A percentile compares a stretch with the other conserved stretches of the same genome.
phyloP scores from a whole-genome alignment of 331 rosid species.

The Pyracantha coccinea region DNA sequence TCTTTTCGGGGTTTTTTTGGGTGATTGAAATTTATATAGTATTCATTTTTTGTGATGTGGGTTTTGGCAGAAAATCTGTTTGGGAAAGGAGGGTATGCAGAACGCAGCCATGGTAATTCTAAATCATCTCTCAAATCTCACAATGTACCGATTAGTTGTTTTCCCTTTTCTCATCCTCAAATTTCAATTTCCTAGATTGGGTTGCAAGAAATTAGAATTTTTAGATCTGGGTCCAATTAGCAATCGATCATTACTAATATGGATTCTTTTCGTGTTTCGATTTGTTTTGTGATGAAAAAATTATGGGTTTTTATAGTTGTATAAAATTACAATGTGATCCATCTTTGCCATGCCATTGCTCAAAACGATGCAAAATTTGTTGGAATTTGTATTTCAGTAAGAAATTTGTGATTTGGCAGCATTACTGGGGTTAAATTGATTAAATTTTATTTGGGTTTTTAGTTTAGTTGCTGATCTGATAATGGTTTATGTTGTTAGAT shows the following conservation, averaged over 20 bases:
- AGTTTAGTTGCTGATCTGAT: not conserved
- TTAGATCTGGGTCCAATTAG: constrained; percentile 5
- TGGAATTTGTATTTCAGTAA: not conserved
- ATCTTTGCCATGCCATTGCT: not conserved
- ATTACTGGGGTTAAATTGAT: not conserved
- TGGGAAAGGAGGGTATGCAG: constrained; percentile 90
- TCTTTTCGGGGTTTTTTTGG: not conserved
- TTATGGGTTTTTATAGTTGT: not conserved
- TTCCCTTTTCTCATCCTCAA: not conserved
- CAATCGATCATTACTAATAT: not conserved
- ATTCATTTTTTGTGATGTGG: not conserved
- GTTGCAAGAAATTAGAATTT: not conserved
- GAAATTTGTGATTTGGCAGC: not conserved
- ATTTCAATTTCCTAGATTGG: not conserved
- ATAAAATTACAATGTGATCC: not conserved
- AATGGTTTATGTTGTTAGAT: constrained; percentile 15
- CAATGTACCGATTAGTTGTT: not conserved
- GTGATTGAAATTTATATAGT: not conserved
- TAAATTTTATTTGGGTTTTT: not conserved
- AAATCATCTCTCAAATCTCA: not conserved
- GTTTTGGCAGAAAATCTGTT: constrained; percentile 59
- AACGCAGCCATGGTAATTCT: constrained; percentile 1
- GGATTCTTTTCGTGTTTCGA: not conserved
- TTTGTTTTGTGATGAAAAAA: not conserved
- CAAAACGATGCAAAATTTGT: not conserved